Conservation (phyloP, 129 eudicot species). For the Escallonia herrerae region DNA sequence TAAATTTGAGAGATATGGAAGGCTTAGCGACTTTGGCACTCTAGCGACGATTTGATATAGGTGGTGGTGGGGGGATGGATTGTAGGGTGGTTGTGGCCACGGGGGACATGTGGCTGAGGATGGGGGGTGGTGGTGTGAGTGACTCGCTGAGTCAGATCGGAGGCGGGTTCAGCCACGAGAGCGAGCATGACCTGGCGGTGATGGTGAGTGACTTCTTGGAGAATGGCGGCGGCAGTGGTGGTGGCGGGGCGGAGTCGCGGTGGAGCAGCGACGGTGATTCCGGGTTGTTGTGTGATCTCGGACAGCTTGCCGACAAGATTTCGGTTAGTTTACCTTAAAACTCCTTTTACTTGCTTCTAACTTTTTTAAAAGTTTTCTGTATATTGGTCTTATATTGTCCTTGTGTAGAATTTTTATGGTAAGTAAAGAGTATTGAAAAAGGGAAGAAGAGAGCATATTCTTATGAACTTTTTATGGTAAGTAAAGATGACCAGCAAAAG, state of each 20-base stretch:
- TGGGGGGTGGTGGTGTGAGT: conserved; percentile 28
- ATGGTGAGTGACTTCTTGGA: conserved; percentile 89
- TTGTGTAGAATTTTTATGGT: too few relatives aligned
- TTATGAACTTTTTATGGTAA: too few relatives aligned
- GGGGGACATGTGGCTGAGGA: conserved; percentile 52
- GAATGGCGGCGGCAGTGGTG: conserved; percentile 64
- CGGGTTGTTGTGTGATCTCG: conserved; percentile 59
- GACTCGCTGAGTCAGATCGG: conserved; percentile 7
- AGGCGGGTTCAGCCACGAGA: conserved; percentile 59
- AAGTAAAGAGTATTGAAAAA: too few relatives aligned
- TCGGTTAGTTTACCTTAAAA: conserved; percentile 31
- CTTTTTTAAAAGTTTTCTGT: too few relatives aligned
- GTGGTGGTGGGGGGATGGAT: conserved; percentile 52
- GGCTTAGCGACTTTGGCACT: conserved; percentile 4
- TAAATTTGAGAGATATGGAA: neutral
- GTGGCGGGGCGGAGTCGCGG: conserved; percentile 60
- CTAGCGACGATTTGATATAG: conserved; percentile 3
- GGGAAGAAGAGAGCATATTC: too few relatives aligned
- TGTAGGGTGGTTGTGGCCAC: conserved; percentile 43
- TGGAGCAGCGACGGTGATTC: conserved; percentile 89
- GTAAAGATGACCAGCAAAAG: too few relatives aligned
- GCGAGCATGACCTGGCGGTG: conserved; percentile 81
- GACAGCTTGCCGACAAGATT: conserved; percentile 65
- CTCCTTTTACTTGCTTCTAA: neutral
- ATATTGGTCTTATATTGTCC: too few relatives aligned